Base-by-base conservation (phyloP, 768 basidiomycete genomes). In the Hygrocybe coccinea region DNA sequence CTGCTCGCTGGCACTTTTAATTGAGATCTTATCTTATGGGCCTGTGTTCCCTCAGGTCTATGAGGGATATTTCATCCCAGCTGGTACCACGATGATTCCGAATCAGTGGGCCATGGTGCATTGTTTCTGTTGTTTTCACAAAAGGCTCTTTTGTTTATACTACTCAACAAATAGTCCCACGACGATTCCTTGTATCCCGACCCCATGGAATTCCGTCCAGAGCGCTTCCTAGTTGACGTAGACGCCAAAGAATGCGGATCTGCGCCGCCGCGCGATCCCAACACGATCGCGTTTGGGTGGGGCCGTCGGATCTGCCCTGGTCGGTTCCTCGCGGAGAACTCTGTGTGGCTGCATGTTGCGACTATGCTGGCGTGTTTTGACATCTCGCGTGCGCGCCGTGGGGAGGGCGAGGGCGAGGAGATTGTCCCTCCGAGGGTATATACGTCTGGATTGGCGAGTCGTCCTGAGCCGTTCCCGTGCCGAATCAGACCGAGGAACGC, bases 371-470 rank as follows among this genome's bases (percentile, higher is more conserved):
- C 29, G 3, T 29, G 29, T 29, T 29, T 29, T 8, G 8, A 29
- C 8, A 29, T 29, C 29, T 29, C 43, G 3, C 43, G 9, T 2
- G 17, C 17, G n/a, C n/a, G n/a, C 17, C 43, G 11, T 44, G 43
- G 43, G 8, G 8, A 4, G 58, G 69, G n/a, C n/a, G n/a, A 49
- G 29, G 34, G 46, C 66, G 69, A 72, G 60, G 59, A 61, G 11
- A 62, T 44, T 44, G 17, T 10, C 9, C 24, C 43, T 19, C 43
- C 24, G n/a, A 44, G 43, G n/a, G 43, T 29, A 4, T 29, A 29
- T 29, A 44, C 43, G 11, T 44, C 10, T 12, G 24, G 17, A 24
- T 2, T 44, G 10, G 43, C 38, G 3, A 56, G 55, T 33, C 37
- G 37, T 25, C 55, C 55, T 36, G 48, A 22, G 24, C 55, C 55